These are phyloP conservation scores for Thamnidium elegans DNA, from an alignment of 192 early-diverging fungal genomes.

Conservation along the genomic window DNA sequence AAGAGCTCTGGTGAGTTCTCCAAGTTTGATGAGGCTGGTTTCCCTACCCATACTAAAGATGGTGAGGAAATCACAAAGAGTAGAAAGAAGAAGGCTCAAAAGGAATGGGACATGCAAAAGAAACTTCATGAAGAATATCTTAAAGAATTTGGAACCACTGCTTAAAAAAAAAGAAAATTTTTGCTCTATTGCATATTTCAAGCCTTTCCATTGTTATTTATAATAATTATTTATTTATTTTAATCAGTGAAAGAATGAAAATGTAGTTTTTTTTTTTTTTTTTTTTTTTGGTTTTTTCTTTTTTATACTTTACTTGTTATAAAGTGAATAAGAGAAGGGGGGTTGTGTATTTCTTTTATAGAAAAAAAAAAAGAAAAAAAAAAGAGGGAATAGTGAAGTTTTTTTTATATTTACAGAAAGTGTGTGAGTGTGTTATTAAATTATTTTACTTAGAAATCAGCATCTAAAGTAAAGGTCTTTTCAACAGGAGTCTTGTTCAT, in stretches of 20 bases:
- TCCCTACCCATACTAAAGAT: constrained; percentile 81
- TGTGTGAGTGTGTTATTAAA: background rate
- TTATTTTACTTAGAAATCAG: constrained; percentile 62
- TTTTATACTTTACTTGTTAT: too few species aligned
- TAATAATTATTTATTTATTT: too few species aligned
- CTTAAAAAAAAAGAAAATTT: too few species aligned
- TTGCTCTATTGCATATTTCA: too few species aligned
- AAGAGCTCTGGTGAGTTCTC: constrained; percentile 62
- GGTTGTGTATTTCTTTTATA: background rate
- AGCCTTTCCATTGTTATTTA: too few species aligned
- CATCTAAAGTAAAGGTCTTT: constrained; percentile 76
- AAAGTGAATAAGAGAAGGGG: too few species aligned
- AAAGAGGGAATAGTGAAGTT: background rate
- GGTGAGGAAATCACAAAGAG: constrained; percentile 85
- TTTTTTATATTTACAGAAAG: background rate
- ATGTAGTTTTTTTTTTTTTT: too few species aligned
- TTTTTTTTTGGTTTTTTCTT: too few species aligned
- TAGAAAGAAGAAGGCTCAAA: constrained; percentile 82
- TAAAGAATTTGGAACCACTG: constrained; percentile 17
- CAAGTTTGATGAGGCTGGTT: constrained; percentile 78
- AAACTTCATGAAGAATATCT: constrained; percentile 90
- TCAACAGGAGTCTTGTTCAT: constrained; percentile 64
- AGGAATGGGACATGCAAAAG: constrained; percentile 81
- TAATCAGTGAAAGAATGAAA: too few species aligned
- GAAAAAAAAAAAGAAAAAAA: constrained; percentile 4